phyloP scores from a whole-genome alignment of 2,329 filamentous ascomycete genomes.

The Nectriaceae sp. region DNA sequence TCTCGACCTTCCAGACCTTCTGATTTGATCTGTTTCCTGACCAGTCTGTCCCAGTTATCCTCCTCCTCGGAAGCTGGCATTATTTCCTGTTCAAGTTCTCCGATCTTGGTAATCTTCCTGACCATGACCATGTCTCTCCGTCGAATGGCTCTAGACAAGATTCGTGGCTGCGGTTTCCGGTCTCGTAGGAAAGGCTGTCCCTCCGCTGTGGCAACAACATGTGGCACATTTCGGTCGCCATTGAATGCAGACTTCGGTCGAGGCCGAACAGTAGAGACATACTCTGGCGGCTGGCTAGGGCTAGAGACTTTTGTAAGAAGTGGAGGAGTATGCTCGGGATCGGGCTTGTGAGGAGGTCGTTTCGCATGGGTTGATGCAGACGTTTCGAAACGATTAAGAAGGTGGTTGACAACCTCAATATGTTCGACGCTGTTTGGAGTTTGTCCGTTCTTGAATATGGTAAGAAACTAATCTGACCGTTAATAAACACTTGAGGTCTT shows the following conservation, averaged over 20 bases:
- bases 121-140: conserved; percentile 50
- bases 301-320: conserved; percentile 36
- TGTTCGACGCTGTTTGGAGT: conserved; percentile 41
- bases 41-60: conserved; percentile 51
- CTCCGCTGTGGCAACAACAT: conserved; percentile 52
- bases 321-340: conserved; percentile 19
- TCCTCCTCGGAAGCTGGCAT: conserved; percentile 37
- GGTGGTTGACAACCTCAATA: conserved; percentile 41
- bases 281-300: conserved; percentile 43
- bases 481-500: background rate
- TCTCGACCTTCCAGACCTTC: conserved; percentile 13
- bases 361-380: conserved; percentile 23
- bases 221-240: conserved; percentile 51
- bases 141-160: conserved; percentile 59
- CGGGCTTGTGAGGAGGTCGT: conserved; percentile 9
- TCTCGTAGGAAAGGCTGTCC: conserved; percentile 66
- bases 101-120: conserved; percentile 38
- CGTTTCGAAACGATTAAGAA: conserved; percentile 33
- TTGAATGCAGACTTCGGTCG: conserved; percentile 49
- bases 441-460: conserved; percentile 42
- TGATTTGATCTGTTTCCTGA: conserved; percentile 30
- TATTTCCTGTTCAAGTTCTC: conserved; percentile 42
- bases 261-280: conserved; percentile 50
- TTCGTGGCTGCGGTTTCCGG: conserved; percentile 63
- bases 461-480: conserved; percentile 39